Percentiles rank a stretch among this genome's conserved stretches.
Evolutionary conservation across 2,329 filamentous ascomycete genomes (phyloP).

Genomic region (Grosmannia clavigera): DNA sequence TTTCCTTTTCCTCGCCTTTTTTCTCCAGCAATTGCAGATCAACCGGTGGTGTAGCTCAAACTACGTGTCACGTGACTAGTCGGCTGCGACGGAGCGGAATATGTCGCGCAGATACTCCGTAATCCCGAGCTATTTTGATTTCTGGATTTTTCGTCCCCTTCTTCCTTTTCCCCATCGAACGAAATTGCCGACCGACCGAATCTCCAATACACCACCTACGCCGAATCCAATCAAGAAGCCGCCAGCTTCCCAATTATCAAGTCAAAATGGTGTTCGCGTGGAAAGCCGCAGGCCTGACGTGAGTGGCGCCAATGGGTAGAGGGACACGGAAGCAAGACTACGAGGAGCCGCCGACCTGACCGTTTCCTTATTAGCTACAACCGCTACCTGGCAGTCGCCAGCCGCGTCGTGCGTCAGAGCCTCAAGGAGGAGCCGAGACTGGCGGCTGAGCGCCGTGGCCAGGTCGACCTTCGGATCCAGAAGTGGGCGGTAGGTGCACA

Average conservation of each 20-base stretch:
- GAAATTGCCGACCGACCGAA: background rate
- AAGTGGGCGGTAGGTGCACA: constrained; percentile 79
- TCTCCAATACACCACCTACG: background rate
- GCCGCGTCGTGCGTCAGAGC: constrained; percentile 89
- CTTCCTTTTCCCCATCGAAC: background rate
- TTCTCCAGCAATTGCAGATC: no score
- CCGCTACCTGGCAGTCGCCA: constrained; percentile 93
- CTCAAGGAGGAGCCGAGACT: constrained; percentile 93
- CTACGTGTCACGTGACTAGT: background rate
- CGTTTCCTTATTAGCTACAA: constrained; percentile 64
- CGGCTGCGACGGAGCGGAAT: constrained; percentile 4
- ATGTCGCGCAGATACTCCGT: constrained; percentile 5
- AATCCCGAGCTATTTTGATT: constrained; percentile 6
- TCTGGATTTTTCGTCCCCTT: background rate
- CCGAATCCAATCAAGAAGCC: constrained; percentile 2
- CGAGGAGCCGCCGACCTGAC: background rate
- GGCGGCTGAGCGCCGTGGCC: constrained; percentile 74
- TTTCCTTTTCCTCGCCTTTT: no score
- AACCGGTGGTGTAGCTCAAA: background rate
- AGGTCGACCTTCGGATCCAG: constrained; percentile 78
- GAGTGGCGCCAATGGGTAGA: constrained; percentile 30
- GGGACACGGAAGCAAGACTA: background rate
- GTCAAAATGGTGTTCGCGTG: constrained; percentile 90
- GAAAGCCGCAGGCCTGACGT: constrained; percentile 97
- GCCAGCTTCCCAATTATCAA: constrained; percentile 2